Evolutionary conservation across 768 basidiomycete species (phyloP).

Genomic region (Amanita pseudoporphyria): DNA sequence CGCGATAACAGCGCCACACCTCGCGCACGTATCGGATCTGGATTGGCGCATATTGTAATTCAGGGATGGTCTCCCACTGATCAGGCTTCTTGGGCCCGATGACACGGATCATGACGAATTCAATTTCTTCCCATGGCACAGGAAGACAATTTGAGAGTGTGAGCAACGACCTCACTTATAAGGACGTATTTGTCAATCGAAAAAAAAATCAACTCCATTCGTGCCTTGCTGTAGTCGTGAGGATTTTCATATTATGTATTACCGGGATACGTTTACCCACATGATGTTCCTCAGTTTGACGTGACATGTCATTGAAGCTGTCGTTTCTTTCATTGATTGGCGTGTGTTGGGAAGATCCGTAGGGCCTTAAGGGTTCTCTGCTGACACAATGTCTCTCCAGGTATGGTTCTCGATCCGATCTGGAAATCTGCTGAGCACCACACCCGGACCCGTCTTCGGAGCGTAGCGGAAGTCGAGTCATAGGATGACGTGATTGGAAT

Average conservation of each 20-base stretch:
- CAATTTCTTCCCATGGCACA: neutral
- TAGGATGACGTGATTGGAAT: neutral
- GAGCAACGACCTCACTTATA: neutral
- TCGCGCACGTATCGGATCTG: neutral
- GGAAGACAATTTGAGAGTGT: neutral
- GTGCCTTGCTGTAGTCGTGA: neutral
- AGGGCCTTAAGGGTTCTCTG: neutral
- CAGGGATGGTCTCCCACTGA: neutral
- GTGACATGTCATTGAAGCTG: slow-evolving; percentile 5
- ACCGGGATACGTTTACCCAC: neutral
- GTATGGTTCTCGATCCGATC: neutral
- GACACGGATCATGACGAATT: neutral
- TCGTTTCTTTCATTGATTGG: neutral
- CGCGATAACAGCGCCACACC: neutral
- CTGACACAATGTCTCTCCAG: neutral
- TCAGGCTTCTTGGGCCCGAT: neutral
- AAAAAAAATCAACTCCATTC: neutral
- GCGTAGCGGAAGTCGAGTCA: neutral
- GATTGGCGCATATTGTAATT: neutral
- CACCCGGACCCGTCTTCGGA: neutral
- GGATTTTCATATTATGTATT: neutral
- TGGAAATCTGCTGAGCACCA: neutral
- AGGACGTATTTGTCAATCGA: neutral
- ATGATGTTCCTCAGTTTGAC: neutral
- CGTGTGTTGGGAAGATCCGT: neutral